These are phyloP conservation scores for Staphylotrichum tortipilum DNA, from an alignment of 495 filamentous ascomycete genomes.

Conservation along the genomic window DNA sequence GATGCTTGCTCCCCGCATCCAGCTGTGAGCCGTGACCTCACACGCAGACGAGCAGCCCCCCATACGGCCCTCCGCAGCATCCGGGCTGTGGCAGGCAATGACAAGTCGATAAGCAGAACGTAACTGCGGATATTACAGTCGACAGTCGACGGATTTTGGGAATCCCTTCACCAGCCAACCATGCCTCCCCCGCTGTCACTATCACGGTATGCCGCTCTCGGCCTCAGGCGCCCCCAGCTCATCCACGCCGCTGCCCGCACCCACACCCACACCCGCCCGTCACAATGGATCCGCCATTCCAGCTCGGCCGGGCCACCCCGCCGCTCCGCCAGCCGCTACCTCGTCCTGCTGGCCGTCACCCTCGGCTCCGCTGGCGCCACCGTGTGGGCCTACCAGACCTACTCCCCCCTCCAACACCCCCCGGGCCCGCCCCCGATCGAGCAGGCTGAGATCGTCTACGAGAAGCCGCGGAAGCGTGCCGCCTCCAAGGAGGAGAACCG, in stretches of 20 bases:
- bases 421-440: neutral
- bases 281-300: constrained; percentile 27
- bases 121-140: too few relatives aligned
- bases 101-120: neutral
- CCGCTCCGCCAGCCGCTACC: constrained; percentile 10
- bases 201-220: too few relatives aligned
- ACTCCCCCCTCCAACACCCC: neutral
- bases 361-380: constrained; percentile 25
- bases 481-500: constrained; percentile 58
- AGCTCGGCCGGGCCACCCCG: constrained; percentile 12
- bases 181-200: too few relatives aligned
- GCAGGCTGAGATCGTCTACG: constrained; percentile 47
- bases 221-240: too few relatives aligned
- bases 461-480: constrained; percentile 45
- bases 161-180: too few relatives aligned
- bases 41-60: too few relatives aligned
- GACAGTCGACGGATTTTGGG: too few relatives aligned
- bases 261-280: neutral
- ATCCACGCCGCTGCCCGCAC: neutral
- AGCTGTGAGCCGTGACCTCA: too few relatives aligned
- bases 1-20: neutral
- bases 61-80: too few relatives aligned
- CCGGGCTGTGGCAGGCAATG: too few relatives aligned
- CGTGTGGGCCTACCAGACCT: constrained; percentile 16
- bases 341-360: constrained; percentile 20